Evolutionary conservation across 495 filamentous ascomycete species (phyloP), one percentile per base, ranked within the genome.

Genomic region (Aspergillus cristatus): DNA sequence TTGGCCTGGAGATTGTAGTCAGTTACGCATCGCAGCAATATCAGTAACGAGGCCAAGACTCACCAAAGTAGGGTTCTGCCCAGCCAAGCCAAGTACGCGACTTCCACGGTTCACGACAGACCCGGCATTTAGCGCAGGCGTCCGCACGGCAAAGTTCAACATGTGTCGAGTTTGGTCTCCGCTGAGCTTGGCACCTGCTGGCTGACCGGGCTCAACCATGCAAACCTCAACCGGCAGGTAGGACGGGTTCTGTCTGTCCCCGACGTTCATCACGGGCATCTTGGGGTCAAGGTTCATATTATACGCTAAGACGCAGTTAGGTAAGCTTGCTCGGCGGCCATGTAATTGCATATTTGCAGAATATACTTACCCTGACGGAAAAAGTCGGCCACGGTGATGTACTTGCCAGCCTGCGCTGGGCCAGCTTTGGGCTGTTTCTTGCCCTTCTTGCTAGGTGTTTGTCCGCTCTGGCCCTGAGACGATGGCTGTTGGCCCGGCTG

Each of bases 141-240:
- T 56, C 10, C 83, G 72, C 24, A 79, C 82, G 1, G 86, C 79
- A 51, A 88, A 84, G 1, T 48, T 51, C 14, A 86, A 70, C 81
- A 90, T 90, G 0, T 54, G 35, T 0, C 65, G 54, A 0, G 78
- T 81, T 46, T 86, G 83, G 2, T 60, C 52, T 0, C 65, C 55
- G 11, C 48, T 54, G 15, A 86, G 65, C 53, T 78, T 76, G 1
- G 61, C 48, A 40, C 66, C 64, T 11, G 78, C 53, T 7, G 72
- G 46, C 50, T 95, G 85, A 0, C 85, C 86, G 6, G 75, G 71
- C 3, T 78, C 44, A 6, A 93, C 71, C 2, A 48, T 48, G 47
- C 80, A 79, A 5, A 79, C 57, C 44, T 93, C 83, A 1, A 76
- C 68, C 0, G 85, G 78, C 32, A 86, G 47, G 45, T 82, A 90